Conservation (phyloP, 2,329 filamentous ascomycete species). For the Aureobasidium vineae region DNA sequence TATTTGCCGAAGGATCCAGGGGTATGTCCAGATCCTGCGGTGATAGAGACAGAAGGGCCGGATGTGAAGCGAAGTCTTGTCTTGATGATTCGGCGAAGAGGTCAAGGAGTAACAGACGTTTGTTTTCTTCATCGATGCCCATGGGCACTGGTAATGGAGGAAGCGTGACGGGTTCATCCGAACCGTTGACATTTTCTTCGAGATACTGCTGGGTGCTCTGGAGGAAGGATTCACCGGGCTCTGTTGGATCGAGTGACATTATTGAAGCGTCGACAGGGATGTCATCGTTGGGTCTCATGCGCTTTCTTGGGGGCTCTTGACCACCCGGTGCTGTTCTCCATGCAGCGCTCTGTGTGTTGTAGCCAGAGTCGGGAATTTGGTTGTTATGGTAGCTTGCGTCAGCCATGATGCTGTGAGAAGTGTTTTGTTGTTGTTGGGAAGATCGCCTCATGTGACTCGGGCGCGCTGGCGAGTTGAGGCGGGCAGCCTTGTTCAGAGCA, state of each 20-base stretch:
- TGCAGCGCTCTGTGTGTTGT: constrained; percentile 56
- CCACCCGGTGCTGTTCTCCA: constrained; percentile 27
- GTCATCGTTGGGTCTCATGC: constrained; percentile 53
- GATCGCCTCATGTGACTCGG: constrained; percentile 68
- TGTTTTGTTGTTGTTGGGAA: constrained; percentile 63
- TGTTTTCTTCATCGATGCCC: constrained; percentile 68
- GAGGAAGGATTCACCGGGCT: constrained; percentile 75
- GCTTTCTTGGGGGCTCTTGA: constrained; percentile 78
- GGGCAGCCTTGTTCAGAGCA: constrained; percentile 87
- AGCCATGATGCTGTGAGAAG: constrained; percentile 55
- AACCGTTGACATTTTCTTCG: constrained; percentile 41
- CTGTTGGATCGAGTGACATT: constrained; percentile 68
- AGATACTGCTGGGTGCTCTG: constrained; percentile 54
- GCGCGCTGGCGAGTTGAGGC: constrained; percentile 80
- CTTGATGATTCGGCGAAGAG: constrained; percentile 63
- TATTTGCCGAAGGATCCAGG: constrained; percentile 84
- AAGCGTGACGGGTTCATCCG: constrained; percentile 59
- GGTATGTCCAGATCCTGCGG: constrained; percentile 86
- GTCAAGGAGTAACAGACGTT: constrained; percentile 76
- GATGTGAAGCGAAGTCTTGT: constrained; percentile 70
- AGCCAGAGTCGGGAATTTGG: constrained; percentile 63
- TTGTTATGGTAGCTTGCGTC: constrained; percentile 35
- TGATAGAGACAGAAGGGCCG: constrained; percentile 71
- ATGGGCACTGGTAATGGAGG: constrained; percentile 61
- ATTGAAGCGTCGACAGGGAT: constrained; percentile 53